These are phyloP conservation scores for Curvularia sp. DNA, from an alignment of 2,329 filamentous ascomycete species.

Conservation along the genomic window DNA sequence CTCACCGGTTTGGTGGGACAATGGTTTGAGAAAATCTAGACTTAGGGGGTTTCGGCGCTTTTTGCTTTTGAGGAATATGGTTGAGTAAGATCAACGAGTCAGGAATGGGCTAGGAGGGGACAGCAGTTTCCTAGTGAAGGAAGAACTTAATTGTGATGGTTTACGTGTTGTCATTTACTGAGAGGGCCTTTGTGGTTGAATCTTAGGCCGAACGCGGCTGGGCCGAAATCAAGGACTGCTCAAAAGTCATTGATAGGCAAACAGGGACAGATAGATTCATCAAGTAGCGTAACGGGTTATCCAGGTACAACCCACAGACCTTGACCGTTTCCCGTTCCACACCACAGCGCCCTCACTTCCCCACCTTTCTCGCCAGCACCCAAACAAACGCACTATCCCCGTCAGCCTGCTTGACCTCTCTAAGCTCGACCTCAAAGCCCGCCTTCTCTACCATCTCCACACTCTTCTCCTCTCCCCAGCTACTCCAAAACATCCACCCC, in stretches of 20 bases:
- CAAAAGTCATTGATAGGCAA: background rate
- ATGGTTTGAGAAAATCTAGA: background rate
- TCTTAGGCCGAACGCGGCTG: background rate
- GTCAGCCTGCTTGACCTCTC: slow-evolving; percentile 32
- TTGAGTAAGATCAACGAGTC: background rate
- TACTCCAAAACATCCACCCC: slow-evolving; percentile 52
- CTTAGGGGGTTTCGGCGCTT: background rate
- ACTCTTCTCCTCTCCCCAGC: slow-evolving; percentile 48
- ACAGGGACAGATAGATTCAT: background rate
- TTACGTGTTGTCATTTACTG: background rate
- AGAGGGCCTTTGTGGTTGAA: background rate
- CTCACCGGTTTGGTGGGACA: background rate
- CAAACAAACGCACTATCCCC: slow-evolving; percentile 40
- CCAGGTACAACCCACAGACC: background rate
- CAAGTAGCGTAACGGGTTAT: background rate
- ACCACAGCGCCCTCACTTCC: background rate
- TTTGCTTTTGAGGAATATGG: background rate
- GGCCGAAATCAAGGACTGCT: background rate
- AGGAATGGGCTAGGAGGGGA: background rate
- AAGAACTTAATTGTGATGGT: background rate
- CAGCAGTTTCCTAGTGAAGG: background rate
- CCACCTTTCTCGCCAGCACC: slow-evolving; percentile 34
- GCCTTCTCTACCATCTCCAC: slow-evolving; percentile 38
- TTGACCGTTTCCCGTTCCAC: background rate
- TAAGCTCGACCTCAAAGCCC: slow-evolving; percentile 36